Percentiles rank a stretch among this genome's conserved stretches.
Conservation (phyloP, 129 eudicot genomes). For the Helianthus tuberosus region DNA sequence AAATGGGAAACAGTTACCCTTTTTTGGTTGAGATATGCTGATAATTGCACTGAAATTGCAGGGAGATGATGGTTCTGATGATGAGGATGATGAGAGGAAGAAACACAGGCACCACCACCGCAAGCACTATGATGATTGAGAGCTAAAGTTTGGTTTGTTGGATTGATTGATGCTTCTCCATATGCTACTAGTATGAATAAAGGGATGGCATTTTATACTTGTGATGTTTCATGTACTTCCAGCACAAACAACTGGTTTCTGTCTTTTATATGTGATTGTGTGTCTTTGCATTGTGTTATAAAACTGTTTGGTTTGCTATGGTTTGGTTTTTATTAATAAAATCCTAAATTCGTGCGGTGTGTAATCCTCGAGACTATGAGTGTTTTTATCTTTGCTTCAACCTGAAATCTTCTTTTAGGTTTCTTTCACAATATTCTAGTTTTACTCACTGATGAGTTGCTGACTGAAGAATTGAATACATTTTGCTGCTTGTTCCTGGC, state of each 20-base stretch:
- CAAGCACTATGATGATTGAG: constrained; percentile 70
- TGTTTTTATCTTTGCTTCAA: too few species aligned
- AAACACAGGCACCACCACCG: constrained; percentile 63
- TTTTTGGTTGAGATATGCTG: constrained; percentile 13
- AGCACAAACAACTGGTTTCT: constrained; percentile 25
- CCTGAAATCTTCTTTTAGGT: background rate
- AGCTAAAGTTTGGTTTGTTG: constrained; percentile 14
- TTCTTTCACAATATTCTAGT: too few species aligned
- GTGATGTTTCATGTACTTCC: constrained; percentile 12
- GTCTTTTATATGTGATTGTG: constrained; percentile 3
- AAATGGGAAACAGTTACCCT: background rate
- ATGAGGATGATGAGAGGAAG: constrained; percentile 62
- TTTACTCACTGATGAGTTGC: too few species aligned
- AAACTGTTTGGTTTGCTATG: background rate
- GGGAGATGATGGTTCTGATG: constrained; percentile 62
- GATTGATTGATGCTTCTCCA: constrained; percentile 35
- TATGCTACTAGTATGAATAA: constrained; percentile 35
- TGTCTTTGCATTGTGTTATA: constrained; percentile 10
- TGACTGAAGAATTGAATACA: too few species aligned
- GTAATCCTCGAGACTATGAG: background rate
- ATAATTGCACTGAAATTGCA: constrained; percentile 32
- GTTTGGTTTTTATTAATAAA: constrained; percentile 20
- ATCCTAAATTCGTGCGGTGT: constrained; percentile 3
- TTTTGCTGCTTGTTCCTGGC: too few species aligned
- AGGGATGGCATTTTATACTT: constrained; percentile 28